Evolutionary conservation across 495 filamentous ascomycete species (phyloP).

Genomic region (Melanomma pulvis-pyrius): DNA sequence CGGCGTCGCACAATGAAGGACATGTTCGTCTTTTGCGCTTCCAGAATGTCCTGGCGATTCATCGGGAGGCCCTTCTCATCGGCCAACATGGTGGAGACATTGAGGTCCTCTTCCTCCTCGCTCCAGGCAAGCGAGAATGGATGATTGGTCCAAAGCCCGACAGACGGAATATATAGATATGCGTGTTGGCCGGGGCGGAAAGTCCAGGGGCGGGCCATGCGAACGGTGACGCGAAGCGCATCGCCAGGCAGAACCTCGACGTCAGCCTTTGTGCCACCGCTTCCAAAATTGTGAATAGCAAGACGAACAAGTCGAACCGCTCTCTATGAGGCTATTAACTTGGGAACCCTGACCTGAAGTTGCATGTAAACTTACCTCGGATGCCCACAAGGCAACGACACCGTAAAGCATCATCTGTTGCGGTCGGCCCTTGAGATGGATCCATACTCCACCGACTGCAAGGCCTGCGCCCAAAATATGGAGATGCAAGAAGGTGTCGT

Average conservation of each 20-base stretch:
- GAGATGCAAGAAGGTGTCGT: constrained; percentile 86
- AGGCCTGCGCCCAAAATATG: constrained; percentile 73
- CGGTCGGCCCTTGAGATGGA: constrained; percentile 67
- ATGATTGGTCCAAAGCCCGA: constrained; percentile 83
- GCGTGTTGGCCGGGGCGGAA: constrained; percentile 84
- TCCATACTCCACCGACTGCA: constrained; percentile 65
- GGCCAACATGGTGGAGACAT: constrained; percentile 37
- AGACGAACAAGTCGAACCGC: constrained; percentile 67
- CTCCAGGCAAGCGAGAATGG: constrained; percentile 94
- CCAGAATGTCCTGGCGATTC: constrained; percentile 44
- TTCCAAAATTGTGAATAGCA: constrained; percentile 68
- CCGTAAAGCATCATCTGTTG: constrained; percentile 68
- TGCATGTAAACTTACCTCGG: constrained; percentile 55
- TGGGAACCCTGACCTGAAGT: neutral
- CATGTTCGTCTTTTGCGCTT: constrained; percentile 54
- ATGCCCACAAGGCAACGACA: constrained; percentile 72
- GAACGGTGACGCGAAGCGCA: constrained; percentile 77
- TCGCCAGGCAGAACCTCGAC: constrained; percentile 82
- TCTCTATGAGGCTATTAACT: constrained; percentile 45
- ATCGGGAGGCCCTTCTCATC: constrained; percentile 46
- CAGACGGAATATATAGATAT: constrained; percentile 78
- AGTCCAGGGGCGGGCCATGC: constrained; percentile 72
- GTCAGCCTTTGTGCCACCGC: constrained; percentile 67
- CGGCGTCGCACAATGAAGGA: constrained; percentile 83
- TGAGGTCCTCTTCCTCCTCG: constrained; percentile 45